phyloP scores from a whole-genome alignment of 148 eudicot genomes.

The Nepenthes gracilis region DNA sequence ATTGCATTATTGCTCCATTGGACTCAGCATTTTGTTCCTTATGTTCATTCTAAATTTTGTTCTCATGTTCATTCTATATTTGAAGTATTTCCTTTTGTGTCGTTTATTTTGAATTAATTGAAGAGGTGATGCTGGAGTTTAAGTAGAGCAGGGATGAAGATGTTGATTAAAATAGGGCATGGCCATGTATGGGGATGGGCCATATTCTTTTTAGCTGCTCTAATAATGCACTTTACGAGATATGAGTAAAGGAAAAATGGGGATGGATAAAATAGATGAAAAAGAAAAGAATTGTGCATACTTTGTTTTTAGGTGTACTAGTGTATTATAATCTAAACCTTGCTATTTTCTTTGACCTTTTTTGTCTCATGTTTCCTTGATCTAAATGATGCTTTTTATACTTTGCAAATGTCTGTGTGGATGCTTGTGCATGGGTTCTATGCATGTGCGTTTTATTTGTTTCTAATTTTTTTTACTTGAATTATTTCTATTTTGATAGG shows the following conservation, averaged over 20 bases:
- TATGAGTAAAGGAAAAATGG: not conserved
- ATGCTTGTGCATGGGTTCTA: too few species aligned
- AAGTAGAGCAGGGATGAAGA: too few species aligned
- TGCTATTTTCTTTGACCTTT: not conserved
- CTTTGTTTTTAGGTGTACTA: not conserved
- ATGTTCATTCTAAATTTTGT: not conserved
- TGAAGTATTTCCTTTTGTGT: too few species aligned
- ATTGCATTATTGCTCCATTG: not conserved
- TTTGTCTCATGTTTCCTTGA: not conserved
- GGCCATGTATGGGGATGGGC: too few species aligned
- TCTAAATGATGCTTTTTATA: too few species aligned
- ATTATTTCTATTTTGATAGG: slow-evolving; percentile 26
- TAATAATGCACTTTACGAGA: too few species aligned
- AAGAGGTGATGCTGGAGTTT: too few species aligned
- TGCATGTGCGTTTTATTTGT: too few species aligned
- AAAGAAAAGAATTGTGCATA: not conserved
- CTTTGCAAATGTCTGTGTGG: too few species aligned
- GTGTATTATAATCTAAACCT: not conserved
- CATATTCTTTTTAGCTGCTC: too few species aligned
- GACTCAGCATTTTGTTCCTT: not conserved
- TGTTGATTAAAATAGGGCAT: too few species aligned
- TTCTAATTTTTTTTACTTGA: not conserved
- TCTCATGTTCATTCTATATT: not conserved
- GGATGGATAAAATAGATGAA: not conserved
- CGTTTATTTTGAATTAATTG: too few species aligned